A percentile compares a stretch with the other conserved stretches of the same genome.
Evolutionary conservation across 345 rosid genomes (phyloP).

Genomic region (Citrus cavaleriei): DNA sequence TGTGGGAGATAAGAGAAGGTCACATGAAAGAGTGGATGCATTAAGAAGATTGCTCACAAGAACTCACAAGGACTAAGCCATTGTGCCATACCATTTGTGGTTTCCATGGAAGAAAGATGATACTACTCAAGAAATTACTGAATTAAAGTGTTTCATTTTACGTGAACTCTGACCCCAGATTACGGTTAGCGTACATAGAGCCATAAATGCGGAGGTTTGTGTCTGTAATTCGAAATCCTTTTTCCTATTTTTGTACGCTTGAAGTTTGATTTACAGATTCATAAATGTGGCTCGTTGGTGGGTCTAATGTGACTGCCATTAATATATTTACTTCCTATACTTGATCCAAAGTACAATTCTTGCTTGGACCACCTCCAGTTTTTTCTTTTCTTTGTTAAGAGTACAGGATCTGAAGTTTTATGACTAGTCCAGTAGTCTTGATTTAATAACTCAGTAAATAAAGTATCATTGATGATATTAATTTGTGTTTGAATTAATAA

Average conservation of each 20-base stretch:
- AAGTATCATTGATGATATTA: too few relatives aligned
- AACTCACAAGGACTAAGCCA: background rate
- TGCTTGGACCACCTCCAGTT: background rate
- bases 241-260: background rate
- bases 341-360: background rate
- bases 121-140: constrained; percentile 9
- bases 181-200: background rate
- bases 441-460: too few relatives aligned
- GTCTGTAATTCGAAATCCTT: background rate
- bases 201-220: constrained; percentile 19
- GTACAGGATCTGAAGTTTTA: too few relatives aligned
- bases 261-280: background rate
- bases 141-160: constrained; percentile 29
- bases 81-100: background rate
- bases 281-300: constrained; percentile 22
- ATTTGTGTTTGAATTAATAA: too few relatives aligned
- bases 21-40: constrained; percentile 57
- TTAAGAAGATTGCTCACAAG: background rate
- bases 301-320: constrained; percentile 42
- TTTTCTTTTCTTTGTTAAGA: background rate
- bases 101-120: constrained; percentile 18
- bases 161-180: constrained; percentile 32
- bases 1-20: constrained; percentile 29
- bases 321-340: constrained; percentile 13
- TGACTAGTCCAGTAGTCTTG: too few relatives aligned